Evolutionary conservation across 2,329 filamentous ascomycete genomes (phyloP).

Genomic region (Pyrenophora teres): DNA sequence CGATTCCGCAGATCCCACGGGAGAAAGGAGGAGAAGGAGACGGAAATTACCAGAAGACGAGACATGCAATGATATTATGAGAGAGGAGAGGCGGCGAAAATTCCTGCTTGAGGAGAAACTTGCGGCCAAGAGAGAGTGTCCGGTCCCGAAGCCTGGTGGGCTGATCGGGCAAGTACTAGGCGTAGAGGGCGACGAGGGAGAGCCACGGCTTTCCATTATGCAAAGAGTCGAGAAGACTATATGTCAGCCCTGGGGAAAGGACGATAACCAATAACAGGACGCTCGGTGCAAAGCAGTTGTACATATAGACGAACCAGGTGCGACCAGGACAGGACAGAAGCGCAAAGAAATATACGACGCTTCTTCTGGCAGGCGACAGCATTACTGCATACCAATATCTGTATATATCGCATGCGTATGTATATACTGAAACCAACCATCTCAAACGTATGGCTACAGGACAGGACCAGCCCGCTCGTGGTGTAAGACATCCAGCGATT

Average conservation of each 20-base stretch:
- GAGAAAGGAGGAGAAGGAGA: constrained; percentile 48
- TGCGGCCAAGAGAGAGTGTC: constrained; percentile 71
- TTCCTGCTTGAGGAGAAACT: constrained; percentile 26
- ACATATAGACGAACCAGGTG: neutral
- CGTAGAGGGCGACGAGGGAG: constrained; percentile 51
- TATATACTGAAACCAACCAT: constrained; percentile 1
- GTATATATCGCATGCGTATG: constrained; percentile 5
- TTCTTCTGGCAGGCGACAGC: no score
- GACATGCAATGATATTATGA: constrained; percentile 25
- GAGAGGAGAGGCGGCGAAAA: constrained; percentile 24
- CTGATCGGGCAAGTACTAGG: constrained; percentile 76
- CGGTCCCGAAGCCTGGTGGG: constrained; percentile 86
- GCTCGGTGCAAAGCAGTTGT: neutral
- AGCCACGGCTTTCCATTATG: constrained; percentile 12
- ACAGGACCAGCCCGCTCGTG: neutral
- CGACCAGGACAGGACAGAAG: neutral
- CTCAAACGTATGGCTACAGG: neutral
- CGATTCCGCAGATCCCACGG: constrained; percentile 60
- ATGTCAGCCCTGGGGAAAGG: constrained; percentile 16
- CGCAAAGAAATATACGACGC: no score
- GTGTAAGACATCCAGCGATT: no score
- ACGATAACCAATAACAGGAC: constrained; percentile 16
- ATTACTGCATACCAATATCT: neutral
- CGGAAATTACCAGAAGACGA: constrained; percentile 41
- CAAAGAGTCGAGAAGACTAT: constrained; percentile 18